Evolutionary conservation across 257 asterid genomes (phyloP), one percentile per base, ranked within the genome.

Genomic region (Anisodus tanguticus): DNA sequence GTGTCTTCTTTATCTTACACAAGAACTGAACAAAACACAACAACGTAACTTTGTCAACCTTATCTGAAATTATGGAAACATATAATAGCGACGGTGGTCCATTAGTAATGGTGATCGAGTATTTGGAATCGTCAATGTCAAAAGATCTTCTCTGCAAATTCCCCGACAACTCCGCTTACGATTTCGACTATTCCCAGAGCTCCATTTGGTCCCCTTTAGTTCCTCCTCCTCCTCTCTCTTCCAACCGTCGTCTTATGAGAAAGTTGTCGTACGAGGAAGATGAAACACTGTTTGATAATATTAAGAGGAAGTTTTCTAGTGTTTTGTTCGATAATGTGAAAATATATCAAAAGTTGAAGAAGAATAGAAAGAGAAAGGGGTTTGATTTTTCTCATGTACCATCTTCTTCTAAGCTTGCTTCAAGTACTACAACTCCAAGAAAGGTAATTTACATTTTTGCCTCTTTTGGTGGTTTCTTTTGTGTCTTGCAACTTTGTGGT

Each of bases 181-280:
- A 91, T 82, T 94, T 93, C 87, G 89, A 95, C 89, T 94, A 95
- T 87, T 60, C 97, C 1, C 97, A 94, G 95, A 95, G 98, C 89
- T 94, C 98, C 69, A 90, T 95, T 64, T 95, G 97, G 98, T 95
- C 98, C 59, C 98, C 98, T 53, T 71, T 95, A 63, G 89, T 92
- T 54, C 91, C 92, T 15, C 93, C 92, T 15, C 93, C 88, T 0
- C 81, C 78, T 9, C 68, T 81, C 4, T 17, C 82, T 11, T n/a
- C 80, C 62, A 12, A 13, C 17, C 54, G 3, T 64, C 17, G 37
- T 6, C 83, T 86, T 39, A 87, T 93, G 0, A 87, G 88, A 72
- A 89, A 83, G 85, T 88, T 92, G 8, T 85, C 84, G 35, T 90
- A 62, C 17, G 89, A 85, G 0, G 91, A 84, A 10, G 82, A 55